phyloP scores from a whole-genome alignment of 139 green algal species.

The Chlorella sp. region DNA sequence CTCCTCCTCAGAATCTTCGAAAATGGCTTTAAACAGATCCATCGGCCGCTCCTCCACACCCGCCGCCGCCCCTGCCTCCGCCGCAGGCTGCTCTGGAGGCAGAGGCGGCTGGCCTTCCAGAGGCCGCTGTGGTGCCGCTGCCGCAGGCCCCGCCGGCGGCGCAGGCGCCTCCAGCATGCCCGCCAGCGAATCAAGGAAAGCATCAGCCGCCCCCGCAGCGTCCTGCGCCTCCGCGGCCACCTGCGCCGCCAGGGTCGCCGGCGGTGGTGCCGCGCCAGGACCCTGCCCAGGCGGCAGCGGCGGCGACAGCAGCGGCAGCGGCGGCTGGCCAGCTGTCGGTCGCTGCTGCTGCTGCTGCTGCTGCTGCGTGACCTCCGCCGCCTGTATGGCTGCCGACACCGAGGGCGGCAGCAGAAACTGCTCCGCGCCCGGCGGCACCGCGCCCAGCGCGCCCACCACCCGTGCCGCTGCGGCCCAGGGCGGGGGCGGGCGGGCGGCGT shows the following conservation, averaged over 20 bases:
- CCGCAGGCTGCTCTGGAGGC: not conserved
- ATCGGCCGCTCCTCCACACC: slow-evolving; percentile 56
- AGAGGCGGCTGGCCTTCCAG: not conserved
- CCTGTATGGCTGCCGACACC: slow-evolving; percentile 11
- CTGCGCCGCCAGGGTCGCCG: not conserved
- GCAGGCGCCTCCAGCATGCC: slow-evolving; percentile 15
- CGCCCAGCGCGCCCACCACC: slow-evolving; percentile 14
- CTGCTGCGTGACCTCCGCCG: slow-evolving; percentile 18
- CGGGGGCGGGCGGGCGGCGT: too few species aligned
- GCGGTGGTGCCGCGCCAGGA: not conserved
- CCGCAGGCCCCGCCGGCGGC: not conserved
- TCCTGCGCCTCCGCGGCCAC: slow-evolving; percentile 7
- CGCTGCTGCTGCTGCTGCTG: slow-evolving; percentile 10
- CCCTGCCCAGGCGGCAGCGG: not conserved
- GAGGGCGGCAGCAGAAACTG: slow-evolving; percentile 7
- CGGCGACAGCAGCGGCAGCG: not conserved
- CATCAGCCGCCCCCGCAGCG: slow-evolving; percentile 28
- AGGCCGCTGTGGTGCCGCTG: not conserved
- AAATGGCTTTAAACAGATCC: slow-evolving; percentile 89
- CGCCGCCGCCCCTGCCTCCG: not conserved
- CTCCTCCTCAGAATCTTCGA: slow-evolving; percentile 62
- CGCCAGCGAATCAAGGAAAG: slow-evolving; percentile 49
- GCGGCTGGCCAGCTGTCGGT: too few species aligned
- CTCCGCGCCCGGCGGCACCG: slow-evolving; percentile 4
- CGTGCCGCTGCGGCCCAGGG: slow-evolving; percentile 31